A percentile compares a stretch with the other conserved stretches of the same genome.
phyloP scores from a whole-genome alignment of 2,329 filamentous ascomycete species.

The Alternaria tenuissima region DNA sequence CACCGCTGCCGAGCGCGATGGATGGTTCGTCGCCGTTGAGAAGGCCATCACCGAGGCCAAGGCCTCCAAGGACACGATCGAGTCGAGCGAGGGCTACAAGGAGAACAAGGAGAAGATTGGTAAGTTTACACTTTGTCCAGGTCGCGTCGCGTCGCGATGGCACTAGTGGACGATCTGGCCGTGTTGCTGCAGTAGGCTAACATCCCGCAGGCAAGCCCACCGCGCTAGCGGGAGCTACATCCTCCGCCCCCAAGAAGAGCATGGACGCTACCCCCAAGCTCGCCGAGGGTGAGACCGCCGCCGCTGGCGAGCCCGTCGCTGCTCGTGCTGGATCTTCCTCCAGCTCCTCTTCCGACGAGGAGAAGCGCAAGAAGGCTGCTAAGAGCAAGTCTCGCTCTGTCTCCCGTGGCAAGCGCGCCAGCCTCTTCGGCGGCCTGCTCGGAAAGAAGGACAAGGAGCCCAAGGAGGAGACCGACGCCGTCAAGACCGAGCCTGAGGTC shows the following conservation, averaged over 20 bases:
- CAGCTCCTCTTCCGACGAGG: conserved; percentile 56
- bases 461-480: conserved; percentile 51
- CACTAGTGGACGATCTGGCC: conserved; percentile 38
- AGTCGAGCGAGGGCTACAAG: conserved; percentile 88
- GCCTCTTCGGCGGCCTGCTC: conserved; percentile 66
- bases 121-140: conserved; percentile 51
- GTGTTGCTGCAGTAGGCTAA: conserved; percentile 48
- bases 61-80: conserved; percentile 75
- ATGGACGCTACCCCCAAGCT: conserved; percentile 55
- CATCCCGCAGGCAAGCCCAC: conserved; percentile 51
- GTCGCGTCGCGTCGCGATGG: conserved; percentile 32
- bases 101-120: conserved; percentile 75
- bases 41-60: conserved; percentile 71
- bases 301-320: conserved; percentile 26
- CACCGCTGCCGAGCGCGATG: conserved; percentile 78
- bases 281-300: conserved; percentile 41
- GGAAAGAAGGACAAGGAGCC: conserved; percentile 68
- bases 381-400: conserved; percentile 68
- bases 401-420: conserved; percentile 64
- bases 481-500: conserved; percentile 45
- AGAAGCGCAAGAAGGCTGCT: conserved; percentile 56
- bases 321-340: conserved; percentile 51
- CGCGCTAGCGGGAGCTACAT: conserved; percentile 48
- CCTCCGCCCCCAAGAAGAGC: conserved; percentile 58
- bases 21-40: conserved; percentile 84